Evolutionary conservation across 345 rosid species (phyloP).

Genomic region (Eucalyptus polybractea): DNA sequence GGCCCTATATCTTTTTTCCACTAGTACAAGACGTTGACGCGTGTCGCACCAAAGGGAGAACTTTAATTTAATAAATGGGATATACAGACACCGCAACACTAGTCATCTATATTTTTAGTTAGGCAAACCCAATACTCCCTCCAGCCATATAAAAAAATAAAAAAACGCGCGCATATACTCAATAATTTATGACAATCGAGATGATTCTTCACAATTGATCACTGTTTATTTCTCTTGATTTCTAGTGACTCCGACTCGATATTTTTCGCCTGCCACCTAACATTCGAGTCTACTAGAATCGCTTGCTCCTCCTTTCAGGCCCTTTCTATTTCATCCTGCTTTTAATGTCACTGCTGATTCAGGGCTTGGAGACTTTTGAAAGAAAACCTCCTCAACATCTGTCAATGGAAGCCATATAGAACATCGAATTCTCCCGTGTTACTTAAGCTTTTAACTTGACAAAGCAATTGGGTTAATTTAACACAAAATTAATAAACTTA

Average conservation of each 20-base stretch:
- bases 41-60: neutral
- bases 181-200: neutral
- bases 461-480: neutral
- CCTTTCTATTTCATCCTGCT: rapidly evolving
- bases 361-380: neutral
- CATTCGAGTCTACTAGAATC: neutral
- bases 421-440: neutral
- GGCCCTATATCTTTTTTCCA: neutral
- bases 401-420: neutral
- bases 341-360: neutral
- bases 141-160: neutral
- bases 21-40: neutral
- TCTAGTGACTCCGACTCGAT: neutral
- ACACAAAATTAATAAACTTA: neutral
- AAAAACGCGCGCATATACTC: neutral
- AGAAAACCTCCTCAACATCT: neutral
- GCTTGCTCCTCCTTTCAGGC: rapidly evolving
- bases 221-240: neutral
- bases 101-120: neutral
- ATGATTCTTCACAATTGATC: neutral
- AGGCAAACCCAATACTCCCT: neutral
- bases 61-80: neutral
- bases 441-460: neutral
- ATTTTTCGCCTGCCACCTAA: neutral
- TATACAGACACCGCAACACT: neutral